These are phyloP conservation scores for Fusarium sp. DNA, from an alignment of 2,329 filamentous ascomycete species.

Conservation along the genomic window DNA sequence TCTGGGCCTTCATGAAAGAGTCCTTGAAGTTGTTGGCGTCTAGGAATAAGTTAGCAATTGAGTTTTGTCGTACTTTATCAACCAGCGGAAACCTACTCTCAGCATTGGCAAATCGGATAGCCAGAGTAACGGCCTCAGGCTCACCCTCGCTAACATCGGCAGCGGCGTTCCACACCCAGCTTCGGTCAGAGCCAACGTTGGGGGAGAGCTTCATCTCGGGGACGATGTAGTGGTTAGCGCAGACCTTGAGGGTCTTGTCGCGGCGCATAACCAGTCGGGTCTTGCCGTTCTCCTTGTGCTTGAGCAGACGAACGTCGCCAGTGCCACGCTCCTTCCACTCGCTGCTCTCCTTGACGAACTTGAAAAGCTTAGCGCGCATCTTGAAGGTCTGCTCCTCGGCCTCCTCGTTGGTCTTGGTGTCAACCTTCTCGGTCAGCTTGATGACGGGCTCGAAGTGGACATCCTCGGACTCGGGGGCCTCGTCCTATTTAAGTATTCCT, in stretches of 20 bases:
- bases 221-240: slow-evolving; percentile 99
- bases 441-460: slow-evolving; percentile 98
- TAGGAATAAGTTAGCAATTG: slow-evolving; percentile 56
- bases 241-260: slow-evolving; percentile 99
- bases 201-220: slow-evolving; percentile 99
- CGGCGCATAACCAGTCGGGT: slow-evolving; percentile 97
- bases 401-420: slow-evolving; percentile 98
- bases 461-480: slow-evolving; percentile 89
- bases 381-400: slow-evolving; percentile 97
- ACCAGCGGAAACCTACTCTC: slow-evolving; percentile 78
- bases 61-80: neutral
- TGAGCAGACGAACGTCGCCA: slow-evolving; percentile 93
- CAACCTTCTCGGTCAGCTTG: slow-evolving; percentile 95
- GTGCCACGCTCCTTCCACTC: slow-evolving; percentile 99
- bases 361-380: slow-evolving; percentile 99
- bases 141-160: slow-evolving; percentile 99
- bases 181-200: slow-evolving; percentile 97
- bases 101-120: slow-evolving; percentile 96
- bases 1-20: slow-evolving; percentile 94
- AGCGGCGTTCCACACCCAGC: slow-evolving; percentile 99
- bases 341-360: slow-evolving; percentile 89
- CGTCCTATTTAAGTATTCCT: slow-evolving; percentile 56
- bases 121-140: slow-evolving; percentile 93
- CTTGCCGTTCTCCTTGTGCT: slow-evolving; percentile 99
- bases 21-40: slow-evolving; percentile 99